Base-by-base conservation (phyloP, 1,139 yeast species). In the Pichia sp. region DNA sequence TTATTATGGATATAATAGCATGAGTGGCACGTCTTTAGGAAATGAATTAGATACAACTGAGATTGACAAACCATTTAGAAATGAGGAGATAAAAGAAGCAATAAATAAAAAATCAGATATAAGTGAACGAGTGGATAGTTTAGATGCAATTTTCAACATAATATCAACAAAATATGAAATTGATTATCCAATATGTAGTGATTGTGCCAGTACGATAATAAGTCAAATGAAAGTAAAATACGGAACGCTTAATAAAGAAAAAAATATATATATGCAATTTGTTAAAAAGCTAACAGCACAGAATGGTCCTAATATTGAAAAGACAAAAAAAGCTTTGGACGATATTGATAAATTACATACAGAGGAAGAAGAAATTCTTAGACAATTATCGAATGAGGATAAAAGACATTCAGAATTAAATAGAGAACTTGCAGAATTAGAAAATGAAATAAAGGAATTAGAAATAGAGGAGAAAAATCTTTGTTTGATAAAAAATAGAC, bases 141-240 rank as follows among this genome's bases (percentile, higher is more conserved):
- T 87, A 30, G 80, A 80, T 22, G 74, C 74, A n/a, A 70, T 89
- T 8, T 80, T 78, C 55, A 82, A 80, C 52, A 73, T 86, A 2
- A 70, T 78, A 53, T 81, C 76, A 27, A 80, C 80, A 9, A 82
- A 82, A 51, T 82, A 83, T 43, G 89, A 82, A 49, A 73, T 90
- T n/a, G 95, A 87, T 51, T 79, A 86, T 57, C 98, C 98, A 0
- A 77, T 94, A 16, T 90, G 97, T 55, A 71, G 73, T 30, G 97
- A 90, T 41, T 92, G 98, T 62, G 86, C 95, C 3, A 78, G 73
- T 37, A 60, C 75, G 28, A 63, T 90, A 29, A 70, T 84, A 4
- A 80, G 76, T n/a, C 82, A 80, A 48, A 72, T 87, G 60, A 82
- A 81, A 56, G 63, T 69, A 26, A 82, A 82, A 55, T 86, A 84